Conservation (phyloP, 2,329 filamentous ascomycete genomes). For the Xylariaceae sp. region DNA sequence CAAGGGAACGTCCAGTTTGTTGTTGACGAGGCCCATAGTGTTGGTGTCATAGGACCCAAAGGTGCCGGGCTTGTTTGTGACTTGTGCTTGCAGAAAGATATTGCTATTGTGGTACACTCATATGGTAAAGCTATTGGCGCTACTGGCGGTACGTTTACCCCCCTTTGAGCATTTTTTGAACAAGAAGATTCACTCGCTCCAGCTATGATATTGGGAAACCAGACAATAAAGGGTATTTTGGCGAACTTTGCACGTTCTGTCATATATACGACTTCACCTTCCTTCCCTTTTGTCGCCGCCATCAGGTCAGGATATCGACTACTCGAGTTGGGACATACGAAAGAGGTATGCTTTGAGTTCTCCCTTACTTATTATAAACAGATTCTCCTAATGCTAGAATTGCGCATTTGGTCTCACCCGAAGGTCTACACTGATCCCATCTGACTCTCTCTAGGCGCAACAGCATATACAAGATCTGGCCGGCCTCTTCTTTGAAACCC, state of each 20-base stretch:
- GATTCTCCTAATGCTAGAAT: too few relatives aligned
- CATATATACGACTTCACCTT: conserved; percentile 41
- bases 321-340: conserved; percentile 34
- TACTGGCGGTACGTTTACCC: conserved; percentile 27
- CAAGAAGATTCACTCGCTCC: not conserved
- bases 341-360: conserved; percentile 6
- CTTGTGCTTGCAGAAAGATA: conserved; percentile 48
- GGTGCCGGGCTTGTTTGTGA: conserved; percentile 49
- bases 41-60: conserved; percentile 47
- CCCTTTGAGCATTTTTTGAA: not conserved
- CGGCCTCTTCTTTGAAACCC: conserved; percentile 24
- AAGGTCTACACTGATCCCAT: too few relatives aligned
- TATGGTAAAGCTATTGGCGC: conserved; percentile 51
- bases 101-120: conserved; percentile 49
- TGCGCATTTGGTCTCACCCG: too few relatives aligned
- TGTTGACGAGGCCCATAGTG: conserved; percentile 56
- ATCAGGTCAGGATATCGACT: conserved; percentile 35
- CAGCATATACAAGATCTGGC: conserved; percentile 23
- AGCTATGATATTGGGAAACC: conserved; percentile 24
- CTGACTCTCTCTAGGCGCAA: conserved; percentile 8
- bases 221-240: conserved; percentile 9
- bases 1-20: conserved; percentile 45
- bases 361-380: not conserved
- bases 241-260: conserved; percentile 32
- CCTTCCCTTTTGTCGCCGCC: conserved; percentile 39